Evolutionary conservation across 805 yeast genomes (phyloP), one percentile per base, ranked within the genome.

Genomic region (Candida cerambycidarum): DNA sequence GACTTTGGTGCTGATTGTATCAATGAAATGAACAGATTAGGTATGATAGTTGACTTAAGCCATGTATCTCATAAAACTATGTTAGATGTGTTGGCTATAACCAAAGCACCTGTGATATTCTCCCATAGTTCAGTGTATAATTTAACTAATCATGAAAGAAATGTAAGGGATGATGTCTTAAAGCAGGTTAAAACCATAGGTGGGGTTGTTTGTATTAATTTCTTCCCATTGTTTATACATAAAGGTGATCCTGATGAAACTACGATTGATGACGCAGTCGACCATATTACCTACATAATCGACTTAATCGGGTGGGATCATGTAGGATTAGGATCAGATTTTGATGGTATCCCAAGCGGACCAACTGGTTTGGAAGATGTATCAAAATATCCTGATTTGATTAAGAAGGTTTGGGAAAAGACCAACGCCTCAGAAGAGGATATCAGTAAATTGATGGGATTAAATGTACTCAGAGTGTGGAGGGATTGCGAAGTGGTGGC

Each of bases 351-450:
- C 39, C 72, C 73, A 14, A 54, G 43, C 5, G 77, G 73, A 3
- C 80, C 81, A 5, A 51, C 45, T 13, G 81, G 80, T 0, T 54
- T 77, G n/a, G 80, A 76, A 51, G 79, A 77, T 50, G 80, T 75
- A 1, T 73, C 80, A 10, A 77, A 76, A 51, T 77, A 76, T 48
- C 81, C 81, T 0, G 78, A 73, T 31, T 55, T 77, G 39, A 52
- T 76, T 21, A 39, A 47, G 31, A 53, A 48, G 30, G 51, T 53
- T 21, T 56, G 56, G 55, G 65, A 63, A 42, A 55, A 48, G 28
- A 40, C 44, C 5, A 63, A 63, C 23, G 79, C 79, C 1, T 54
- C 70, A 0, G 78, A 75, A 32, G 71, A 64, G n/a, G 65, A 75
- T 30, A 66, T 75, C 16, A 49, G 61, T 7, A 63, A 63, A 43